Base-by-base conservation (phyloP, 371 early-diverging fungal genomes). In the Mucor ambiguus region DNA sequence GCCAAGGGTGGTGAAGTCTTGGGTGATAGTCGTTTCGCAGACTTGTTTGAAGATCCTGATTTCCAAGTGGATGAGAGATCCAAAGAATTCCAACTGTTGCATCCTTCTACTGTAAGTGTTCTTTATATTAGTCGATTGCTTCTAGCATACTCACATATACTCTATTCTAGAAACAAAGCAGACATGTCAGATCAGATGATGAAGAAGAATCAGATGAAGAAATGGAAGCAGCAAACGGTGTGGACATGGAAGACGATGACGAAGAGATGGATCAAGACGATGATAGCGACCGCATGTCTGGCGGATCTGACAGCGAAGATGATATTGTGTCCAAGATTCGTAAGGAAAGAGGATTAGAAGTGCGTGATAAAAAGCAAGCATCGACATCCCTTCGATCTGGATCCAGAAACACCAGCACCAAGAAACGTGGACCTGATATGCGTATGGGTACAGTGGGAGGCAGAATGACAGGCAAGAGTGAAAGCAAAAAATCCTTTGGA, bases 11-110 rank as follows among this genome's bases (percentile, higher is more conserved):
- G 70, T 14, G 86, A 80, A 38, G 78, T 91, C 32, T 79, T 94
- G 60, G 83, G 85, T 55, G 97, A 98, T 78, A 77, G 72, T 63
- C 95, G 98, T 76, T 98, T 98, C 85, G 81, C 80, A 62, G 91
- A 85, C 56, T 67, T 98, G 84, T 98, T 98, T 81, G 86, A 85
- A 62, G 91, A 98, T 84, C 91, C 91, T 35, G 98, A 97, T 38
- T 98, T 92, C 83, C 87, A 96, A 75, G 93, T 98, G 55, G 97
- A 98, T 75, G 91, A 92, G 67, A 82, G 79, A n/a, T 87, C 88
- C 5, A 85, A 85, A 63, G 98, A 96, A 77, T 97, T 86, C 79
- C 89, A 89, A 79, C 74, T 95, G 72, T 89, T 94, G 67, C 92
- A 96, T 84, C 94, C 97, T 30, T 73, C 78, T 11, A 72, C 68